Evolutionary conservation across 2,329 filamentous ascomycete genomes (phyloP).

Genomic region (Talaromyces piceae): DNA sequence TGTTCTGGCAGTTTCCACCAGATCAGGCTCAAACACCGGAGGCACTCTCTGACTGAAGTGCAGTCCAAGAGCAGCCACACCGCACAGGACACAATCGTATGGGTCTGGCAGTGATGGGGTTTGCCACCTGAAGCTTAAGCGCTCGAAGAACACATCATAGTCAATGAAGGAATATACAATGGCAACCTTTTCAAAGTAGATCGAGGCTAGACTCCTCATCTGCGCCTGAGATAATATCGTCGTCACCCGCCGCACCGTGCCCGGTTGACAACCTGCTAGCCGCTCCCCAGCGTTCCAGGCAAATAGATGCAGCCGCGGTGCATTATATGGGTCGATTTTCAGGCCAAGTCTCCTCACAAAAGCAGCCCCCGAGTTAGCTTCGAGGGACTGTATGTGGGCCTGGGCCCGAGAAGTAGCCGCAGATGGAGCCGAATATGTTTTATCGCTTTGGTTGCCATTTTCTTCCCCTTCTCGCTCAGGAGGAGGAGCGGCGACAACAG

Average conservation of each 20-base stretch:
- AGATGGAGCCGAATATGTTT: conserved; percentile 17
- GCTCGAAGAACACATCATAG: conserved; percentile 19
- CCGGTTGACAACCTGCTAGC: conserved; percentile 5
- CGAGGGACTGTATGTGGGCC: conserved; percentile 35
- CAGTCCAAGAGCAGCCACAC: conserved; percentile 49
- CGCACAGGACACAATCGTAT: conserved; percentile 46
- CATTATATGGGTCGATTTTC: conserved; percentile 46
- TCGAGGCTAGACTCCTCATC: conserved; percentile 39
- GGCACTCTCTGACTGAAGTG: conserved; percentile 44
- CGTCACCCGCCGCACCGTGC: conserved; percentile 30
- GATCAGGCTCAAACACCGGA: conserved; percentile 36
- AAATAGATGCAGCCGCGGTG: conserved; percentile 48
- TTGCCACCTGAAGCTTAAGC: conserved; percentile 24
- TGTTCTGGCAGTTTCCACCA: conserved; percentile 41
- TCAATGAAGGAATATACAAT: conserved; percentile 46
- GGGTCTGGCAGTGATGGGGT: conserved; percentile 20
- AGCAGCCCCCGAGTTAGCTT: conserved; percentile 52
- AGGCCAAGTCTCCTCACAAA: conserved; percentile 49
- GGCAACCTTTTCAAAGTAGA: conserved; percentile 50
- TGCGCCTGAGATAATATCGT: conserved; percentile 42
- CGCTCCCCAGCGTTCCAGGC: conserved; percentile 46
- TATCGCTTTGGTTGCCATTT: conserved; percentile 15
- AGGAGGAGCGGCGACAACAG: not conserved
- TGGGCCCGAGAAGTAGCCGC: conserved; percentile 17
- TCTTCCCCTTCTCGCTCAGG: not conserved